Evolutionary conservation across 129 eudicot species (phyloP).

Genomic region (Mikania micrantha): DNA sequence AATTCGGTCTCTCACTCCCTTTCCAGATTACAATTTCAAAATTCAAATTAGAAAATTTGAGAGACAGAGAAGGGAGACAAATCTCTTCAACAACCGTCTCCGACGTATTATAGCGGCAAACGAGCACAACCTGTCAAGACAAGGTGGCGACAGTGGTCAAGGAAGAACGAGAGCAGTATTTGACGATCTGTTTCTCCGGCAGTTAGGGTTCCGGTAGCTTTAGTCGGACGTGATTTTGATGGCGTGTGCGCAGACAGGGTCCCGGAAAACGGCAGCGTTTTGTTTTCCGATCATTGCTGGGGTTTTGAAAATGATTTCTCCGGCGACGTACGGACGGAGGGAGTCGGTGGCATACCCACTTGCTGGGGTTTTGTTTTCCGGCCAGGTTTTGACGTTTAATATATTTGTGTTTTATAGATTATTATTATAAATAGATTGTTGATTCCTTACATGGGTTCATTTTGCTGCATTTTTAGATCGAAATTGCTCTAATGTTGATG

Average conservation of each 20-base stretch:
- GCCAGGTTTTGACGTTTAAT: too few relatives aligned
- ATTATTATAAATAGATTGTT: background rate
- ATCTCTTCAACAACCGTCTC: too few relatives aligned
- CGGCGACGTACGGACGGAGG: constrained; percentile 23
- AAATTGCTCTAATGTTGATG: background rate
- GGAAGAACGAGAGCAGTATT: too few relatives aligned
- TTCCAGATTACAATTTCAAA: too few relatives aligned
- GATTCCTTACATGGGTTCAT: background rate
- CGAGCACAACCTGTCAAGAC: too few relatives aligned
- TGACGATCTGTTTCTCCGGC: too few relatives aligned
- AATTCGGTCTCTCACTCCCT: too few relatives aligned
- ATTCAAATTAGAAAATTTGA: too few relatives aligned
- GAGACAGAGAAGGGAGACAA: too few relatives aligned
- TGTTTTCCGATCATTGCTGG: constrained; percentile 84
- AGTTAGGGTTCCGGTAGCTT: constrained; percentile 67
- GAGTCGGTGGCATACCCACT: constrained; percentile 37
- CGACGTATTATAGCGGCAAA: too few relatives aligned
- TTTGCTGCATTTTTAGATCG: background rate
- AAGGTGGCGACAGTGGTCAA: too few relatives aligned
- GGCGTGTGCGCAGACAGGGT: constrained; percentile 97
- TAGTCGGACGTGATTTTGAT: constrained; percentile 75
- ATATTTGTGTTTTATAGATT: background rate
- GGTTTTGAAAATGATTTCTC: constrained; percentile 24
- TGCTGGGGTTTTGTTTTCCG: too few relatives aligned
- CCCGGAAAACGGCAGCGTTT: constrained; percentile 88